Evolutionary conservation across 192 early-diverging fungal genomes (phyloP).

Genomic region (Coemansia sp.): DNA sequence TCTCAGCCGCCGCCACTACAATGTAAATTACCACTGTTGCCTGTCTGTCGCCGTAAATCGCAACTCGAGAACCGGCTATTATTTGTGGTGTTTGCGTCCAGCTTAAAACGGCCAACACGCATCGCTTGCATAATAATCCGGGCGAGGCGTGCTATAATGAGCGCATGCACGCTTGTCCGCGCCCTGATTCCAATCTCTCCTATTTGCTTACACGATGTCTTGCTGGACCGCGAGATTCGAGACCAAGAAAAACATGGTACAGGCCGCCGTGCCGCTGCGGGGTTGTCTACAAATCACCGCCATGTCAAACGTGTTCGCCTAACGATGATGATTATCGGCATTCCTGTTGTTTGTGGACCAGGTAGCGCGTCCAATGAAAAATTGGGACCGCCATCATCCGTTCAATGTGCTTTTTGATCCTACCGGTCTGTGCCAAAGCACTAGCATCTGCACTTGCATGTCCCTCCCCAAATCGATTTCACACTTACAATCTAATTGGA

Average conservation of each 20-base stretch:
- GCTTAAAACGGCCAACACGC: background rate
- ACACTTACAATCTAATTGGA: background rate
- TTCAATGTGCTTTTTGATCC: background rate
- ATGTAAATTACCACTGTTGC: background rate
- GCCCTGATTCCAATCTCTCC: background rate
- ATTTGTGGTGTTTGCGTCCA: background rate
- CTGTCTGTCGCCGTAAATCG: background rate
- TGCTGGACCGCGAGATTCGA: background rate
- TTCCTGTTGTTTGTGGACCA: background rate
- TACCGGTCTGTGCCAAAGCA: background rate
- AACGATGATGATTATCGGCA: background rate
- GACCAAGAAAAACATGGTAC: background rate
- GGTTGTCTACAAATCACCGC: background rate
- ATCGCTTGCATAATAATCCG: conserved; percentile 10
- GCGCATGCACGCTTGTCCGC: background rate
- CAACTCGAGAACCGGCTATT: background rate
- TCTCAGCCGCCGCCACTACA: background rate
- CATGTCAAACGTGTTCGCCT: background rate
- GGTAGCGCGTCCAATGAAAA: background rate
- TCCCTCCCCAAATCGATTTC: background rate
- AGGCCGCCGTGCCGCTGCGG: background rate
- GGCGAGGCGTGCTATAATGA: background rate
- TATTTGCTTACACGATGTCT: background rate
- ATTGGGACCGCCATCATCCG: background rate
- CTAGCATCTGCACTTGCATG: conserved; percentile 8